These are phyloP conservation scores for Cryptosporidium xiaoi DNA, from an alignment of 169 alveolate species.

Conservation along the genomic window DNA sequence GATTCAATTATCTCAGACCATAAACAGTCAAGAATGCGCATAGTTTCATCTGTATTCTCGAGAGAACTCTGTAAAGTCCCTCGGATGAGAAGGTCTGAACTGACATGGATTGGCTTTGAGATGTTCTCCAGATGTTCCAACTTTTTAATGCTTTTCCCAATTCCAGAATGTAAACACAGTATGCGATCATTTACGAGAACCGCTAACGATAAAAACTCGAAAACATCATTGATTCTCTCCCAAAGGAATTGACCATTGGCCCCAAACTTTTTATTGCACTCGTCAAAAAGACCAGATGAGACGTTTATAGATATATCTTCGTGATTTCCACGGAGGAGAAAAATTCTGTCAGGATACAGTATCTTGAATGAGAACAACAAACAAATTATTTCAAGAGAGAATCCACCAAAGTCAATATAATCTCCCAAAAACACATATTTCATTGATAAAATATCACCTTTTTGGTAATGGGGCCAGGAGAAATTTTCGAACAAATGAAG, in stretches of 20 bases:
- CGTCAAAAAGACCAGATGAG: conserved; percentile 71
- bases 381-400: conserved; percentile 81
- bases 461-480: conserved; percentile 76
- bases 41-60: conserved; percentile 41
- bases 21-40: conserved; percentile 79
- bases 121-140: conserved; percentile 78
- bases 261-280: conserved; percentile 58
- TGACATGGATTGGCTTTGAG: conserved; percentile 79
- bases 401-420: conserved; percentile 85
- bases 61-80: neutral
- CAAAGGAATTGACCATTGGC: conserved; percentile 58
- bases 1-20: conserved; percentile 81
- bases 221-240: conserved; percentile 81
- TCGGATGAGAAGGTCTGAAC: conserved; percentile 71
- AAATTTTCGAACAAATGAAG: conserved; percentile 78
- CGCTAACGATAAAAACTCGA: conserved; percentile 80
- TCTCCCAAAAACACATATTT: conserved; percentile 89
- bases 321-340: conserved; percentile 88
- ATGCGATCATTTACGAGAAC: conserved; percentile 78
- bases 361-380: conserved; percentile 80
- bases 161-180: conserved; percentile 81
- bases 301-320: conserved; percentile 77
- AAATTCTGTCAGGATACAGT: conserved; percentile 78
- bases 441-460: conserved; percentile 89
- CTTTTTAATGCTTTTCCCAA: conserved; percentile 77